A percentile compares a stretch with the other conserved stretches of the same genome.
These are phyloP conservation scores for Rosa rugosa DNA, from an alignment of 306 rosid genomes.

Conservation along the genomic window DNA sequence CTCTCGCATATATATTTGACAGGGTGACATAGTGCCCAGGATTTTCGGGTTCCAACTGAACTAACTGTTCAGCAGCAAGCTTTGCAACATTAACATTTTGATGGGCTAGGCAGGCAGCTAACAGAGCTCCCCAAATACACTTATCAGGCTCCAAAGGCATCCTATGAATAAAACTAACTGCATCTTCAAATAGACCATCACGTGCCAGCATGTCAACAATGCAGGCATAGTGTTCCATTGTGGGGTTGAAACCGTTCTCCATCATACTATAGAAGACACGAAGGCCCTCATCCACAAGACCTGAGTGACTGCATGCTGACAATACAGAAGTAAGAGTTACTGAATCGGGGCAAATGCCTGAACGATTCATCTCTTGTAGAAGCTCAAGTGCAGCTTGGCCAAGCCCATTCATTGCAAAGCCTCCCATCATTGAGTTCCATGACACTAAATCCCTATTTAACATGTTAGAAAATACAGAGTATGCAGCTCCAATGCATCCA, in stretches of 20 bases:
- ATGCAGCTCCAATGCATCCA: conserved; percentile 42
- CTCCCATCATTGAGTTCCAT: conserved; percentile 54
- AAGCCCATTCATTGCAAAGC: conserved; percentile 47
- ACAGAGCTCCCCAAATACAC: conserved; percentile 53
- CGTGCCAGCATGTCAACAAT: conserved; percentile 48
- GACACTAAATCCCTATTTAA: conserved; percentile 37
- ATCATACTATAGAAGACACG: conserved; percentile 43
- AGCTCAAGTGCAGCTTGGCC: conserved; percentile 42
- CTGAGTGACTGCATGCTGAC: conserved; percentile 55
- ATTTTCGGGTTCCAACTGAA: conserved; percentile 40
- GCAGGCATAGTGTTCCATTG: conserved; percentile 47
- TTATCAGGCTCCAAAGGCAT: conserved; percentile 44
- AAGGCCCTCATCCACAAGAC: conserved; percentile 50
- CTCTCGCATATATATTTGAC: conserved; percentile 45
- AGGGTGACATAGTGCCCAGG: conserved; percentile 47
- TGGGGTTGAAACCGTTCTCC: conserved; percentile 37
- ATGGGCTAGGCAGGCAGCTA: conserved; percentile 49
- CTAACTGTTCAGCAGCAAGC: conserved; percentile 44
- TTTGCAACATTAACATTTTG: conserved; percentile 41
- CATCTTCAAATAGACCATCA: conserved; percentile 47
- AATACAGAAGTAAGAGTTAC: conserved; percentile 48
- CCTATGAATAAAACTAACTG: conserved; percentile 35
- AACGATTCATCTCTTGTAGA: conserved; percentile 40
- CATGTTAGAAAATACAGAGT: conserved; percentile 44
- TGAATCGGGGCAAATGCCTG: conserved; percentile 30